Conservation (phyloP, 1,284 basidiomycete species). For the Boletus semigastroideus region DNA sequence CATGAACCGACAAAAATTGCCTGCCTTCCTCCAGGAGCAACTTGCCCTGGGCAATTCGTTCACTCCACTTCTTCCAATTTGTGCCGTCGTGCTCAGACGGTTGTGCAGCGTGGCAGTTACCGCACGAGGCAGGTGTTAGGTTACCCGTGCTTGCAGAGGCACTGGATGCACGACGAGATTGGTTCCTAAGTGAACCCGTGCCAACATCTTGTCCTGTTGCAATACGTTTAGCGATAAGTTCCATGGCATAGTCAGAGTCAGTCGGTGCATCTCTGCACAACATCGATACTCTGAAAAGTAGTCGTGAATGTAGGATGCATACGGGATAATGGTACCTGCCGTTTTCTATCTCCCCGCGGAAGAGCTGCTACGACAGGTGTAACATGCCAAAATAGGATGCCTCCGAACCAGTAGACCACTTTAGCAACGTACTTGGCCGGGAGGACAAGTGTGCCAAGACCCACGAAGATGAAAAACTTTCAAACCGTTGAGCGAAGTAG, state of each 20-base stretch:
- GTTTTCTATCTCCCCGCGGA: slow-evolving; percentile 43
- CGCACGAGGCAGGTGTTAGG: slow-evolving; percentile 2
- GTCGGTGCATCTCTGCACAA: slow-evolving; percentile 55
- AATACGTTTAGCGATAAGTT: slow-evolving; percentile 60
- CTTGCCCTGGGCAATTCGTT: slow-evolving; percentile 46
- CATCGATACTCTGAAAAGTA: slow-evolving; percentile 42
- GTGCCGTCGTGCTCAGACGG: slow-evolving; percentile 21
- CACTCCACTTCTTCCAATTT: slow-evolving; percentile 58
- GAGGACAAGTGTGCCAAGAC: slow-evolving; percentile 43
- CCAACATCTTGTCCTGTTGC: slow-evolving; percentile 50
- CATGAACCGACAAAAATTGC: slow-evolving; percentile 39
- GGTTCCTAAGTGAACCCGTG: slow-evolving; percentile 23
- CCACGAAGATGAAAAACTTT: slow-evolving; percentile 35
- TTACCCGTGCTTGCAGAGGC: slow-evolving; percentile 12
- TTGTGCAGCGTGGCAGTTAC: slow-evolving; percentile 7
- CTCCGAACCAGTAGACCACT: slow-evolving; percentile 43
- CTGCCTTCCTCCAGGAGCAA: slow-evolving; percentile 43
- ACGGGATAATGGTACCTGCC: slow-evolving; percentile 36
- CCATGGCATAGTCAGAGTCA: slow-evolving; percentile 68
- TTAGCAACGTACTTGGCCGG: slow-evolving; percentile 54
- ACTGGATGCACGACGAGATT: slow-evolving; percentile 1
- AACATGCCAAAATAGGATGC: slow-evolving; percentile 65
- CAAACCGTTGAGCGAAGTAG: slow-evolving; percentile 1
- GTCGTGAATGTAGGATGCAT: slow-evolving; percentile 1
- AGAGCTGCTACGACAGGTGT: slow-evolving; percentile 55